A percentile compares a stretch with the other conserved stretches of the same genome.
These are phyloP conservation scores for Globisporangium emineosum DNA, from an alignment of 352 stramenopile genomes.

Conservation along the genomic window DNA sequence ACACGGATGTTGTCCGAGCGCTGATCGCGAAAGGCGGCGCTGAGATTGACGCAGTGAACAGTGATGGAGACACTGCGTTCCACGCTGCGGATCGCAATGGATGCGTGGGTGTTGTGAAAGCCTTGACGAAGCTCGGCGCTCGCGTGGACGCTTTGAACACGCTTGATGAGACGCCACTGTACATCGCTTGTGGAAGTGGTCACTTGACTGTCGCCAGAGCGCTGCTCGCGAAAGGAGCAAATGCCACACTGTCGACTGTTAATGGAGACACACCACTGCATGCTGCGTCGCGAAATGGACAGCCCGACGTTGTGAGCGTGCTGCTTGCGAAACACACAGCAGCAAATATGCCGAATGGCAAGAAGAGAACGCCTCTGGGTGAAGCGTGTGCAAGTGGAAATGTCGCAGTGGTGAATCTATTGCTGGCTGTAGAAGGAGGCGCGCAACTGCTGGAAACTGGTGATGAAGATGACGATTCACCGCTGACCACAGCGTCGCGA, in stretches of 20 bases:
- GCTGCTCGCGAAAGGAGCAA: neutral
- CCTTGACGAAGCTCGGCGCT: neutral
- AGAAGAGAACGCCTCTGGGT: neutral
- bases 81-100: constrained; percentile 4
- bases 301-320: neutral
- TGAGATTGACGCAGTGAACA: neutral
- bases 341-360: neutral
- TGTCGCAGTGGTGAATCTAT: neutral
- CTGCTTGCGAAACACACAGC: neutral
- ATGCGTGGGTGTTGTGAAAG: neutral
- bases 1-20: neutral
- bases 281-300: neutral
- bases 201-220: neutral
- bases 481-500: neutral
- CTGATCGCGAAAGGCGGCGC: neutral
- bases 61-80: neutral
- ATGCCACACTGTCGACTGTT: too few species aligned
- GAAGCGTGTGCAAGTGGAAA: neutral
- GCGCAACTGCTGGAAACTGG: neutral
- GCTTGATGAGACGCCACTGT: neutral
- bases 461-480: neutral
- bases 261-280: neutral
- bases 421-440: neutral
- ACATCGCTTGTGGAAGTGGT: neutral
- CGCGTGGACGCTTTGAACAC: neutral